Evolutionary conservation across 2,329 filamentous ascomycete species (phyloP).

Genomic region (Fusarium mangiferae): DNA sequence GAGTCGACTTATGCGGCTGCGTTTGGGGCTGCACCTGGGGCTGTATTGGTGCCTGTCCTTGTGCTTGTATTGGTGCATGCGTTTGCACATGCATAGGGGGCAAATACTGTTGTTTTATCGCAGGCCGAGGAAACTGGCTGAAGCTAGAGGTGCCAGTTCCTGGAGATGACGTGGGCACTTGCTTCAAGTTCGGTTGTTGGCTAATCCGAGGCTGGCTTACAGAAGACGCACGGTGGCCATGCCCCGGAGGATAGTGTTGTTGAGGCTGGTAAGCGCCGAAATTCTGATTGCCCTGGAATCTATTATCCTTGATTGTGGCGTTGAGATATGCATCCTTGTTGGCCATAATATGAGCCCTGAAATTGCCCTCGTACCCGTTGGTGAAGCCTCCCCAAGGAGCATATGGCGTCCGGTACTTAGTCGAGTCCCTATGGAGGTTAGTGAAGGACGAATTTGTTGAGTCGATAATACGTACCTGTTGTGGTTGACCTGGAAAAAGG

Average conservation of each 20-base stretch:
- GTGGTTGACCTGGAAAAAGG: constrained; percentile 69
- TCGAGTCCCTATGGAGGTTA: constrained; percentile 57
- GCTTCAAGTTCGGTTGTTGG: constrained; percentile 14
- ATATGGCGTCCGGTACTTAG: constrained; percentile 70
- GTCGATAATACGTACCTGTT: constrained; percentile 58
- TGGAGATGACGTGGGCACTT: neutral
- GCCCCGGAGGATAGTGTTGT: neutral
- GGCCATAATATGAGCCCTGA: constrained; percentile 57
- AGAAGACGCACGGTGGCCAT: neutral
- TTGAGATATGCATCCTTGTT: constrained; percentile 44
- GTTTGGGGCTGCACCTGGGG: neutral
- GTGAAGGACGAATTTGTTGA: neutral
- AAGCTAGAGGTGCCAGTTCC: neutral
- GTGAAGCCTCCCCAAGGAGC: constrained; percentile 66
- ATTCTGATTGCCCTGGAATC: neutral
- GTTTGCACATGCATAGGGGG: constrained; percentile 4
- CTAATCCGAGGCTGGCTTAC: constrained; percentile 11
- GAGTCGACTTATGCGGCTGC: neutral
- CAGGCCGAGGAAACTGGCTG: constrained; percentile 23
- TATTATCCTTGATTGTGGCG: constrained; percentile 37
- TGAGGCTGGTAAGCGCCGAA: constrained; percentile 1
- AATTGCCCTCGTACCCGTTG: constrained; percentile 68
- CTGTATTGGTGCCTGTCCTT: neutral
- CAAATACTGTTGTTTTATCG: constrained; percentile 38
- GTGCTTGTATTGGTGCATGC: neutral